Base-by-base conservation (phyloP, 176 grass and related monocot genomes). In the Carex parvula region DNA sequence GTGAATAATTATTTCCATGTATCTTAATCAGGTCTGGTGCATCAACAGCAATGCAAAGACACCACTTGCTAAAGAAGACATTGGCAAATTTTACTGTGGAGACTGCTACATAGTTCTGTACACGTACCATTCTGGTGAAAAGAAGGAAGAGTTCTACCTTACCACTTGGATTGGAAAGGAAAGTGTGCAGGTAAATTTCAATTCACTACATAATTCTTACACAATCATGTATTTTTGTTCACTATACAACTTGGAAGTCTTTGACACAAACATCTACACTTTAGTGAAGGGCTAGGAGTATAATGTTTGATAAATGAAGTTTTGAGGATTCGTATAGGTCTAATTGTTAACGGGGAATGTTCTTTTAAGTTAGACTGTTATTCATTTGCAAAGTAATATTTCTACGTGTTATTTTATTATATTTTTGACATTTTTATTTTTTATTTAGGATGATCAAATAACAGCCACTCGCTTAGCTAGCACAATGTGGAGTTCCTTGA, bases 41-140 rank as follows among this genome's bases (percentile, higher is more conserved):
- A 57, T 98, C 52, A 87, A 93, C 85, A 87, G 86, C 60, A 91
- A 83, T 90, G 84, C 89, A 63, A 94, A 94, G 88, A 91, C 88
- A 67, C 68, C 85, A 35, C 37, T 98, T 32, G 84, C 86, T 75
- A 98, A 94, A 87, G 88, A 89, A 64, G 95, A 98, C n/a, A 89
- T 90, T 83, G 95, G 95, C 54, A 98, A 98, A 88, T 98, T 98
- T 84, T 98, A 93, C 85, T 87, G 86, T 80, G 92, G 91, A 84
- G 92, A 98, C 82, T 98, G 95, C 81, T 98, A 93, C 62, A 90
- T 98, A 84, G 81, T 98, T 88, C 90, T 94, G 60, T 98, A 93
- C 74, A 87, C 89, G 7, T 98, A 98, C 84, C 91, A 94, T 98
- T 93, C 95, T 33, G 87, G 92, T 50, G 95, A 98, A 42, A 98